Base-by-base conservation (phyloP, 176 grass and related monocot species). In the Elaeis guineensis region DNA sequence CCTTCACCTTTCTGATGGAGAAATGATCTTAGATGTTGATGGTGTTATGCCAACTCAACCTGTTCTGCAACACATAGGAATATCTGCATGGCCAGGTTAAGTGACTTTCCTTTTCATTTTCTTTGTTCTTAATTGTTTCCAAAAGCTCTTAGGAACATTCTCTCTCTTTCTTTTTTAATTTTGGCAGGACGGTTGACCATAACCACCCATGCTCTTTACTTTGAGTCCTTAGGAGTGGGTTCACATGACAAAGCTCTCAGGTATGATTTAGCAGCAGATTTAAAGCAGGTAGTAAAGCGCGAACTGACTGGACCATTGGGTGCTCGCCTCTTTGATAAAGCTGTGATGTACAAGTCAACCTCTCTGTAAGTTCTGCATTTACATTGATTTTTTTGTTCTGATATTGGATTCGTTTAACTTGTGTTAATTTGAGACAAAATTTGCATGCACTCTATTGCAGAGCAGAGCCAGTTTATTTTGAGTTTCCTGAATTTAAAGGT, bases 71-170 rank as follows among this genome's bases (percentile, higher is more conserved):
- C 93, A 89, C 61, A 85, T 83, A 15, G 87, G 87, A 51, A 89
- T 78, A 51, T 91, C 87, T 51, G 88, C 87, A 19, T 82, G 84
- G 73, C 84, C 93, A 89, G 93, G 93, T 97, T 83, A 97, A 85
- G 73, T 57, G 79, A 24, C 67, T 75, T 86, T 62, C 80, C 64
- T 35, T 74, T 91, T 91, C 85, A 74, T 80, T 83, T 82, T 67
- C 52, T 78, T 62, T 29, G 16, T 55, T 8, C 16, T 72, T 17
- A 44, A 66, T 51, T 55, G 53, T 69, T 58, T 71, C 64, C 50
- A 5, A 57, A 53, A 72, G 74, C 21, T 80, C 32, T 66, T 66
- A 62, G 62, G 29, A 17, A 67, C 63, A 12, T 69, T 69, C n/a
- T 72, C 72, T 79, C 11, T 39, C 12, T 44, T 30, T 30, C 5